A percentile compares a stretch with the other conserved stretches of the same genome.
phyloP scores from a whole-genome alignment of 768 basidiomycete species.

The Psilocybe sp. region DNA sequence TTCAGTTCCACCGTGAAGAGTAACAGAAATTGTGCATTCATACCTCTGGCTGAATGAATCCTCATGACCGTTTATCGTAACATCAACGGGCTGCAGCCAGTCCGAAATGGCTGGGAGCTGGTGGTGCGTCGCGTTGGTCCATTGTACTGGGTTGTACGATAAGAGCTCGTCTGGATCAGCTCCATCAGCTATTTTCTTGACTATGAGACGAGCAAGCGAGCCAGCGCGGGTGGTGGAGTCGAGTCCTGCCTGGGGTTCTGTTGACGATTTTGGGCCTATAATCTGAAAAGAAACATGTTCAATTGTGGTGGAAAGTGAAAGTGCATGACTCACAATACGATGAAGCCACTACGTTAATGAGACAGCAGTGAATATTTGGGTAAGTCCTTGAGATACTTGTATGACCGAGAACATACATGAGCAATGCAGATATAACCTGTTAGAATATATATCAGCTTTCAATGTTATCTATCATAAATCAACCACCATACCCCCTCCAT shows the following conservation, averaged over 20 bases:
- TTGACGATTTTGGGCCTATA: slow-evolving; percentile 47
- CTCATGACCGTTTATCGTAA: slow-evolving; percentile 42
- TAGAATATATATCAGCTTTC: not conserved
- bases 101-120: slow-evolving; percentile 37
- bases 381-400: not conserved
- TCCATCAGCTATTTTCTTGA: slow-evolving; percentile 37
- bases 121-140: slow-evolving; percentile 44
- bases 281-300: slow-evolving; percentile 27
- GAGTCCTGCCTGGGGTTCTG: slow-evolving; percentile 53
- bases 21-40: not conserved
- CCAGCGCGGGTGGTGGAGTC: slow-evolving; percentile 48
- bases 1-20: not conserved
- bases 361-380: no score
- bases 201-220: slow-evolving; percentile 48
- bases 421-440: slow-evolving; percentile 56
- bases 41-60: slow-evolving; percentile 54
- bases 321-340: slow-evolving; percentile 32
- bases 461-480: no score
- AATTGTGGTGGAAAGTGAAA: not conserved
- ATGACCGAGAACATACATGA: slow-evolving; percentile 36
- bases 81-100: slow-evolving; percentile 45
- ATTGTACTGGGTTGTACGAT: slow-evolving; percentile 48
- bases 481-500: slow-evolving; percentile 49
- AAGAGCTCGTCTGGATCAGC: slow-evolving; percentile 42
- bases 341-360: slow-evolving; percentile 51